Conservation (phyloP, 2,329 filamentous ascomycete species). For the Xenoacremonium recifei region DNA sequence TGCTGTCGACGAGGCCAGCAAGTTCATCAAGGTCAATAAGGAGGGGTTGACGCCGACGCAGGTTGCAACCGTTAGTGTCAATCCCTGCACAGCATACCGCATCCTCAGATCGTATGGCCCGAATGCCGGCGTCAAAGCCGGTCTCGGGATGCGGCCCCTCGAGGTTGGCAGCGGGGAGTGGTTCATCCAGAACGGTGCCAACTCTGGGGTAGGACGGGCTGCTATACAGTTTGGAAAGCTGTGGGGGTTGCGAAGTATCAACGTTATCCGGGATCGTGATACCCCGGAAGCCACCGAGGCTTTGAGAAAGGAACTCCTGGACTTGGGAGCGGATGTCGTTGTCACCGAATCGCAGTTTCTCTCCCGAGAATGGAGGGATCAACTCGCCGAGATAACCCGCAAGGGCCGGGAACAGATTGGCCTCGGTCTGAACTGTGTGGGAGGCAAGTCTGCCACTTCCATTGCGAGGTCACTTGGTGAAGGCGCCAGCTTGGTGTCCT, state of each 20-base stretch:
- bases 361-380: constrained; percentile 59
- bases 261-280: constrained; percentile 75
- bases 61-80: constrained; percentile 85
- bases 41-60: constrained; percentile 72
- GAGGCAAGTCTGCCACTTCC: constrained; percentile 77
- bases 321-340: constrained; percentile 56
- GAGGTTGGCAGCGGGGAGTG: constrained; percentile 65
- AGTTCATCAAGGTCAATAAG: constrained; percentile 69
- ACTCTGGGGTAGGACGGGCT: constrained; percentile 86
- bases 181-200: constrained; percentile 97
- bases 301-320: constrained; percentile 50
- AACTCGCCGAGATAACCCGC: constrained; percentile 64
- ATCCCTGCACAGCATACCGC: constrained; percentile 91
- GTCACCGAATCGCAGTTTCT: constrained; percentile 56
- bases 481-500: constrained; percentile 79
- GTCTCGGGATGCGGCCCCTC: constrained; percentile 45
- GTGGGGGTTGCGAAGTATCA: constrained; percentile 90
- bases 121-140: constrained; percentile 42
- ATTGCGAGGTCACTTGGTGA: constrained; percentile 72
- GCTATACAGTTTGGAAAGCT: constrained; percentile 83
- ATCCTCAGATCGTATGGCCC: constrained; percentile 80
- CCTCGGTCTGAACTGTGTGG: constrained; percentile 89
- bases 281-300: constrained; percentile 62
- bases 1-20: constrained; percentile 58
- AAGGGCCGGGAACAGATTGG: constrained; percentile 69